phyloP scores from a whole-genome alignment of 257 asterid species.

The Capsicum baccatum region DNA sequence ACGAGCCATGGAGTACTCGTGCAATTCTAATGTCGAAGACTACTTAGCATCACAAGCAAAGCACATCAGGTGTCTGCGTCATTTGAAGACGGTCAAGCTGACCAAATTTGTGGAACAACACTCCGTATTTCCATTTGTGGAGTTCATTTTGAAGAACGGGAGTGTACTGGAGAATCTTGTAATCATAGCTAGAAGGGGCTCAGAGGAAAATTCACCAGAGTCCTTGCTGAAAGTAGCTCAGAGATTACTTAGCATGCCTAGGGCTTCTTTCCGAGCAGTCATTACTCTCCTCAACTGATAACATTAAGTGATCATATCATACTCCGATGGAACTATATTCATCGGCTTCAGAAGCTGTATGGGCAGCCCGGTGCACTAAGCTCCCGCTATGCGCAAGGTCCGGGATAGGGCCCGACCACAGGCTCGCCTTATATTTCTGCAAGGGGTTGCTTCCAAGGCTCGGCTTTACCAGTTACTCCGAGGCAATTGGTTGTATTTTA shows the following conservation, averaged over 20 bases:
- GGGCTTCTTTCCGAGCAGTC: slow-evolving; percentile 20
- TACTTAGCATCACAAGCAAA: not conserved
- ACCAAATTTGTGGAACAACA: not conserved
- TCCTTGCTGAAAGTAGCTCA: not conserved
- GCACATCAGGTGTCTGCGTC: slow-evolving; percentile 8
- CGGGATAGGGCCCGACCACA: too few species aligned
- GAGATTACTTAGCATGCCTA: slow-evolving; percentile 23
- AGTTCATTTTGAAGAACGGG: slow-evolving; percentile 27
- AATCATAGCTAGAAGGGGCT: not conserved
- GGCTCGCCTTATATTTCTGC: too few species aligned
- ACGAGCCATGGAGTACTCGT: not conserved
- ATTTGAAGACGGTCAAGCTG: slow-evolving; percentile 22
- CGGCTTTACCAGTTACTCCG: too few species aligned
- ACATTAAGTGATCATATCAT: not conserved
- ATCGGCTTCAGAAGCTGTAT: not conserved
- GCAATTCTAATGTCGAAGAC: not conserved
- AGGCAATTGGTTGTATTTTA: not conserved
- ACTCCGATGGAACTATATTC: not conserved
- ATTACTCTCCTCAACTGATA: not conserved
- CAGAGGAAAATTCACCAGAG: not conserved
- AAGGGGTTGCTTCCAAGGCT: too few species aligned
- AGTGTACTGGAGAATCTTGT: slow-evolving; percentile 21
- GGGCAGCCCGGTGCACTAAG: too few species aligned
- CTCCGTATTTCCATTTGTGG: slow-evolving; percentile 5
- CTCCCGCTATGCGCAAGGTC: too few species aligned